Evolutionary conservation across 2,329 filamentous ascomycete genomes (phyloP), one percentile per base, ranked within the genome.

Genomic region (Monilinia fructicola): DNA sequence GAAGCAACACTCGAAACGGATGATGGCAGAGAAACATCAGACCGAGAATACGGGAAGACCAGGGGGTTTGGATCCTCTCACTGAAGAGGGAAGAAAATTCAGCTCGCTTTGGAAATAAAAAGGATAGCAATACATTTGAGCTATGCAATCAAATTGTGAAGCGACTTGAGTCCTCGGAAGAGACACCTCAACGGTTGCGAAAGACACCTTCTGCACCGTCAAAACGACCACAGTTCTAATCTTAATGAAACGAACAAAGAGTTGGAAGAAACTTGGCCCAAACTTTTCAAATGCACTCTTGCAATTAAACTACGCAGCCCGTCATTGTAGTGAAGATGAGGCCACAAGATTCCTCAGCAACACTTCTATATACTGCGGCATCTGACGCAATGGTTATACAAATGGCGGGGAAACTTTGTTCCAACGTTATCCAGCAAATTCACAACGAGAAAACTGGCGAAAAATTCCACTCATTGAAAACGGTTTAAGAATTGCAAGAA

Each of bases 371-470:
- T 3, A 23, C 16, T 26, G n/a, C n/a, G 9, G 38, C 4, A 26
- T 42, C 10, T 21, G 16, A 23, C n/a, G n/a, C n/a, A 23, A 26
- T 18, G n/a, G n/a, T 38, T 10, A 11, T 26, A 26, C 26, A 26
- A 48, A 23, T 64, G 14, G 28, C 12, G 31, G n/a, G 6, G 4
- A 69, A 67, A 73, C 69, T 28, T 55, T 73, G 23, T 73, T 70
- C 23, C 68, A 73, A 63, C 67, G 67, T 58, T 73, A 70, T 61
- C 68, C 67, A 16, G 69, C n/a, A n/a, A 71, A 52, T 66, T 56
- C 26, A 26, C 14, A 28, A n/a, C n/a, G 46, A 67, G 4, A 26
- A 35, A 9, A 3, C 10, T 2, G 26, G n/a, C n/a, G 11, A 26
- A 42, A 16, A 40, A 42, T 2, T 46, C 64, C 64, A n/a, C 38